Conservation (phyloP, 495 filamentous ascomycete species). For the Penicillium roqueforti region DNA sequence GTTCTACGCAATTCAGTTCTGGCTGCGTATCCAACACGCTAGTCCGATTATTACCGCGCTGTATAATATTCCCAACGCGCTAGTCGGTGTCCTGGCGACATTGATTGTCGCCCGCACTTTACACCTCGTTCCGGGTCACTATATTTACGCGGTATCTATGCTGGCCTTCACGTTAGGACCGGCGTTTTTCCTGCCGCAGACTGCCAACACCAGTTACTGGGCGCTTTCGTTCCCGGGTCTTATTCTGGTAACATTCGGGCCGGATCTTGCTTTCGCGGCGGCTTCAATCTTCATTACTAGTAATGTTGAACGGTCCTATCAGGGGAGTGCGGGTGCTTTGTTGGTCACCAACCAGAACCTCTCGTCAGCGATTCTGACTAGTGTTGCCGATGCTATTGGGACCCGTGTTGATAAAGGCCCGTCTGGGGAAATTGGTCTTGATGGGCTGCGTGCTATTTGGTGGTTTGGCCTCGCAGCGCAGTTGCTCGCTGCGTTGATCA, state of each 20-base stretch:
- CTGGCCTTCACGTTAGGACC: constrained; percentile 29
- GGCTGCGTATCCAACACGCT: constrained; percentile 38
- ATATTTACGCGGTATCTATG: constrained; percentile 37
- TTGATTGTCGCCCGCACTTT: constrained; percentile 40
- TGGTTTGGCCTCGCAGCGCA: constrained; percentile 42
- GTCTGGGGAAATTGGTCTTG: constrained; percentile 34
- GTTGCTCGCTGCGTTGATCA: constrained; percentile 37
- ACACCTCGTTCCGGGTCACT: constrained; percentile 44
- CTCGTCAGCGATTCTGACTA: constrained; percentile 41
- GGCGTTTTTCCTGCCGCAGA: constrained; percentile 30
- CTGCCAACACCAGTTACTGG: constrained; percentile 26
- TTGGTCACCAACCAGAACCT: constrained; percentile 28
- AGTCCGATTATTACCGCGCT: constrained; percentile 36
- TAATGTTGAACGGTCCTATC: constrained; percentile 28
- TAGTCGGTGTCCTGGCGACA: constrained; percentile 41
- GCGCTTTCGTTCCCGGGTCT: constrained; percentile 28
- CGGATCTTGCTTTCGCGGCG: constrained; percentile 30
- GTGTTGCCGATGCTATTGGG: constrained; percentile 43
- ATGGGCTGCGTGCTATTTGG: constrained; percentile 42
- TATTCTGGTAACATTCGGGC: constrained; percentile 26
- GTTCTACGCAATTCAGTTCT: constrained; percentile 48
- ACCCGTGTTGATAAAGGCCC: constrained; percentile 32
- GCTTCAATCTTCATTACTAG: constrained; percentile 33
- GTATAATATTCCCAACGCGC: constrained; percentile 40
- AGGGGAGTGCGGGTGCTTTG: constrained; percentile 27